Conservation (phyloP, 2,329 filamentous ascomycete genomes). For the Myriosclerotinia scirpicola region DNA sequence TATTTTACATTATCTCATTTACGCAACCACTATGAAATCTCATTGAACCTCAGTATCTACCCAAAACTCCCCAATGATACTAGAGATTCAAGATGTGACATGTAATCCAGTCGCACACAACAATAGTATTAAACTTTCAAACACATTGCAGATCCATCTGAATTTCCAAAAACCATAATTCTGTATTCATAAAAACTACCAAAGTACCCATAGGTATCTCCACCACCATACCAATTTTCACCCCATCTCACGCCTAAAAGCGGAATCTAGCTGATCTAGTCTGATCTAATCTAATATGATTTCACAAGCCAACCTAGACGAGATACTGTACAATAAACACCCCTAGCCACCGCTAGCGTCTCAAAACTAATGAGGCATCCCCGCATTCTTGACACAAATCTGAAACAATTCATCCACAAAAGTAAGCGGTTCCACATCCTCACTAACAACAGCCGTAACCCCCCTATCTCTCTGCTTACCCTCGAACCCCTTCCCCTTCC, state of each 20-base stretch:
- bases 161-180: not conserved
- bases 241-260: not conserved
- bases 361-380: conserved; percentile 7
- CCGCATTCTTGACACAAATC: conserved; percentile 22
- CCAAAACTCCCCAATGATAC: too few relatives aligned
- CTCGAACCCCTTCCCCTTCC: not conserved
- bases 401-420: conserved; percentile 25
- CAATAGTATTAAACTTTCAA: too few relatives aligned
- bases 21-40: too few relatives aligned
- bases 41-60: too few relatives aligned
- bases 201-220: not conserved
- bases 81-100: too few relatives aligned
- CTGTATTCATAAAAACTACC: not conserved
- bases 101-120: too few relatives aligned
- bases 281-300: not conserved
- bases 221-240: not conserved
- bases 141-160: not conserved
- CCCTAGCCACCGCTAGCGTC: not conserved
- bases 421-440: conserved; percentile 22
- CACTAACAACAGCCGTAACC: conserved; percentile 9
- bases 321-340: not conserved
- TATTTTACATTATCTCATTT: too few relatives aligned
- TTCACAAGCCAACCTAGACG: not conserved
- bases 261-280: not conserved
- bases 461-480: not conserved